Evolutionary conservation across 768 basidiomycete species (phyloP), one percentile per base, ranked within the genome.

Genomic region (Psilocybe tampanensis): DNA sequence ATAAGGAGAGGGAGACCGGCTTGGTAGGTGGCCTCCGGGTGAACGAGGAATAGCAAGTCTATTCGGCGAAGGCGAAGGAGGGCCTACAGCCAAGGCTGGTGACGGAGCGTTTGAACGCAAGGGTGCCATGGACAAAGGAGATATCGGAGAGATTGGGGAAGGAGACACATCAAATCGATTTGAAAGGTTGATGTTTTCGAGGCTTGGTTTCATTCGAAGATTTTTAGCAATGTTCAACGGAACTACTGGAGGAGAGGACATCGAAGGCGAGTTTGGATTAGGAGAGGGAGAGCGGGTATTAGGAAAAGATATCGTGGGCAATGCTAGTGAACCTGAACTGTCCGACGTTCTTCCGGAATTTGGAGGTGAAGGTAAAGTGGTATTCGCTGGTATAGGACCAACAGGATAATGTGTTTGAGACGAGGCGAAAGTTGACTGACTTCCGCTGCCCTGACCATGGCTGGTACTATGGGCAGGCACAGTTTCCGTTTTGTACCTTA

Each of bases 261-360:
- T 47, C 13, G 51, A 36, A n/a, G 51, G 45, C 4, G 51, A 21
- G 24, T 17, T 39, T 21, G 47, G 47, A 18, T 47, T 21, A 13
- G 60, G 62, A 19, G 64, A 64, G 18, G 51, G 26, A 17, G 60
- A 57, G 18, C 62, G 66, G 8, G 60, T 65, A 21, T 60, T 50
- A 8, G 66, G 63, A 13, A 63, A 58, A 1, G 68, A 66, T 6
- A 68, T 61, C 8, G 67, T 29, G 12, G 68, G 66, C 41, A 54
- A 62, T 23, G 55, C 56, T 26, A 61, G 42, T 0, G 24, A 15
- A 3, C 41, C 45, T 12, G 60, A 17, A 32, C 47, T 24, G 18
- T 5, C 24, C 5, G 29, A 48, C n/a, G 29, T 17, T 29, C 47
- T 29, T 33, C 23, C 47, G 29, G 47, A 48, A 19, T 32, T 48